A percentile compares a stretch with the other conserved stretches of the same genome.
phyloP scores from a whole-genome alignment of 352 stramenopile species.

The Globisporangium rhizosaccharum region DNA sequence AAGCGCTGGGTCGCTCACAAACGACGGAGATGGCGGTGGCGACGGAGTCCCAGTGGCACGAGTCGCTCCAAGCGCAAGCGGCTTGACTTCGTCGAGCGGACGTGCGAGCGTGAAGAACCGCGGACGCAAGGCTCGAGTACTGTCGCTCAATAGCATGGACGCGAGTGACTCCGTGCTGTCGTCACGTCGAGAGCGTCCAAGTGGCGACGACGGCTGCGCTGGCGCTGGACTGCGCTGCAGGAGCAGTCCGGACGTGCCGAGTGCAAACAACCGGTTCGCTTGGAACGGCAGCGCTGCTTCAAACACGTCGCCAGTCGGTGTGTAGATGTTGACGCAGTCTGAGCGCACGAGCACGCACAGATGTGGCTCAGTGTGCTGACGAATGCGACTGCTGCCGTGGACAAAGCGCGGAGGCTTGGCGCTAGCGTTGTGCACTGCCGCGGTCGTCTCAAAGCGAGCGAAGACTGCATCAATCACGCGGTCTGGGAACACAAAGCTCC shows the following conservation, averaged over 20 bases:
- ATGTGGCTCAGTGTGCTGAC: constrained; percentile 14
- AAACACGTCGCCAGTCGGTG: constrained; percentile 55
- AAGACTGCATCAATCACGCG: constrained; percentile 54
- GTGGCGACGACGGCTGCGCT: constrained; percentile 16
- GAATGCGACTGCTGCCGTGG: neutral
- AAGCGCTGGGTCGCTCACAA: constrained; percentile 49
- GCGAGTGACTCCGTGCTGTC: neutral
- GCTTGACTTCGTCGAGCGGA: constrained; percentile 75
- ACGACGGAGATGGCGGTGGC: constrained; percentile 3
- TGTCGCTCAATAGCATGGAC: constrained; percentile 13
- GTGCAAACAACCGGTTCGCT: constrained; percentile 46
- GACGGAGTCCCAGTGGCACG: neutral
- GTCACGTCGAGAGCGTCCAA: neutral
- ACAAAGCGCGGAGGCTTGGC: neutral
- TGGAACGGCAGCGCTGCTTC: constrained; percentile 75
- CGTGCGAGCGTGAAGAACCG: constrained; percentile 71
- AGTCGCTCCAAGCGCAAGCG: constrained; percentile 25
- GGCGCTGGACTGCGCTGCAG: constrained; percentile 49
- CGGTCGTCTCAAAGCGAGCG: constrained; percentile 27
- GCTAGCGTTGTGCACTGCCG: too few species aligned
- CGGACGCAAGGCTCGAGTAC: constrained; percentile 21
- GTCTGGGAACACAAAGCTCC: constrained; percentile 50
- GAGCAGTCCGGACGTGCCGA: constrained; percentile 36
- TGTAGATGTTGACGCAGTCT: constrained; percentile 67
- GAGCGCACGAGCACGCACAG: constrained; percentile 63